Evolutionary conservation across 495 filamentous ascomycete species (phyloP).

Genomic region (Talaromyces trachyspermus): DNA sequence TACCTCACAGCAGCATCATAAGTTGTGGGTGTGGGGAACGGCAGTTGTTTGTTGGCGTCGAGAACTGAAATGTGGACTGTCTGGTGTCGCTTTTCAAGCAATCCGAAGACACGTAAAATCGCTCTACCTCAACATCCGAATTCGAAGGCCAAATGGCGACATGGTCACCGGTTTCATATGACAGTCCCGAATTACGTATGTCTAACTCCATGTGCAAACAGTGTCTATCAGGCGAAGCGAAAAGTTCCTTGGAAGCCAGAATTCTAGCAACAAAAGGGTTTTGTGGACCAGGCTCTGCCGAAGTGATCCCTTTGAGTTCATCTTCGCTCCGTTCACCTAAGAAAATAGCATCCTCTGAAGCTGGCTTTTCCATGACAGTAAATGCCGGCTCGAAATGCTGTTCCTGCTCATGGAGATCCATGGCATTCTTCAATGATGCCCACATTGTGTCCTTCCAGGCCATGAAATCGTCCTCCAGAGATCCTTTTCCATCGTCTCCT

Average conservation of each 20-base stretch:
- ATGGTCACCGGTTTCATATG: conserved; percentile 69
- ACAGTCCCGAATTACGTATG: conserved; percentile 40
- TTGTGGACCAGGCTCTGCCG: conserved; percentile 19
- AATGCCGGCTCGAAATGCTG: conserved; percentile 35
- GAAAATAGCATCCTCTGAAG: conserved; percentile 30
- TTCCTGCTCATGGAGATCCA: conserved; percentile 33
- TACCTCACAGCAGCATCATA: conserved; percentile 33
- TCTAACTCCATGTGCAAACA: conserved; percentile 48
- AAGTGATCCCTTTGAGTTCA: conserved; percentile 15
- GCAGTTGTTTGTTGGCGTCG: conserved; percentile 26
- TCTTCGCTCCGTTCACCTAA: conserved; percentile 32
- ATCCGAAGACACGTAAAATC: conserved; percentile 30
- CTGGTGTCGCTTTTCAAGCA: conserved; percentile 16
- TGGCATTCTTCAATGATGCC: conserved; percentile 22
- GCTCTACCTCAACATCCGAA: conserved; percentile 42
- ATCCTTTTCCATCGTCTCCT: conserved; percentile 33
- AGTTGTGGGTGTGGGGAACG: conserved; percentile 38
- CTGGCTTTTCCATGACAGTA: conserved; percentile 28
- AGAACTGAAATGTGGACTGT: conserved; percentile 26
- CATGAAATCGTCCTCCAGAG: conserved; percentile 39
- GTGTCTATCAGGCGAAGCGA: conserved; percentile 26
- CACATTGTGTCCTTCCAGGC: conserved; percentile 42
- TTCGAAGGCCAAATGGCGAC: conserved; percentile 67
- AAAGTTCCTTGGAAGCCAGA: conserved; percentile 30
- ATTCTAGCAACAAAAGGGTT: conserved; percentile 24